These are phyloP conservation scores for Leptographium procerum DNA, from an alignment of 2,329 filamentous ascomycete species.

Conservation along the genomic window DNA sequence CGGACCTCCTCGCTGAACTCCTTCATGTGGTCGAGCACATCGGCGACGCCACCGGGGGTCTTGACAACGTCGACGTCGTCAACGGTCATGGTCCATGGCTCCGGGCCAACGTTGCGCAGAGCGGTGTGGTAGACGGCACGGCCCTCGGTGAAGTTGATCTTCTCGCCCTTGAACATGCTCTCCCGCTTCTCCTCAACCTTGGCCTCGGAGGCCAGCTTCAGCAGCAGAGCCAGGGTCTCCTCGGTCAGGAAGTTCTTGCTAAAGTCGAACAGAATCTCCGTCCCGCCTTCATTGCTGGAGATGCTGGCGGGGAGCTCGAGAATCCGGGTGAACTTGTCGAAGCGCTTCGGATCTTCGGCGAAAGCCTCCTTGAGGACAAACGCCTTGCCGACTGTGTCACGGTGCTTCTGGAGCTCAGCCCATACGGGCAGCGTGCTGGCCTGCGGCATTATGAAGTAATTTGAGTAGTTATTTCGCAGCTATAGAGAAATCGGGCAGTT, in stretches of 20 bases:
- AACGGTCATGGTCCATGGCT: conserved; percentile 69
- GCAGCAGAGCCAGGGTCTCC: conserved; percentile 75
- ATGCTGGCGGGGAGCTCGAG: conserved; percentile 71
- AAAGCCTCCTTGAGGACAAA: conserved; percentile 93
- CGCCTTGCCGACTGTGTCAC: conserved; percentile 72
- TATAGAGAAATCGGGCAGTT: neutral
- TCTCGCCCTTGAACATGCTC: conserved; percentile 93
- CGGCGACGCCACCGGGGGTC: conserved; percentile 76
- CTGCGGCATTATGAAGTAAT: conserved; percentile 54
- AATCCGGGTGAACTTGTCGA: conserved; percentile 78
- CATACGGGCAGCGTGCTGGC: conserved; percentile 78
- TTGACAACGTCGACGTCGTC: conserved; percentile 89
- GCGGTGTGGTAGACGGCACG: conserved; percentile 93
- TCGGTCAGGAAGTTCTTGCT: conserved; percentile 97
- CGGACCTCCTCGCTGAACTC: conserved; percentile 92
- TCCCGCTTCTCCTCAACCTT: conserved; percentile 87
- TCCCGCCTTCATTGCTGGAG: conserved; percentile 41
- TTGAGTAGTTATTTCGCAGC: neutral
- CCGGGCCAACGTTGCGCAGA: conserved; percentile 65
- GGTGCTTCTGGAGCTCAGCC: conserved; percentile 84
- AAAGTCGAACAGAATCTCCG: conserved; percentile 94
- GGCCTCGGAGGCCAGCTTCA: conserved; percentile 86
- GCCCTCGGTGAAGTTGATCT: conserved; percentile 99
- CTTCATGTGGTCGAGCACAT: conserved; percentile 93
- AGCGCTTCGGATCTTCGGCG: conserved; percentile 74